Evolutionary conservation across 805 yeast genomes (phyloP).

Genomic region (Candida succiphila): DNA sequence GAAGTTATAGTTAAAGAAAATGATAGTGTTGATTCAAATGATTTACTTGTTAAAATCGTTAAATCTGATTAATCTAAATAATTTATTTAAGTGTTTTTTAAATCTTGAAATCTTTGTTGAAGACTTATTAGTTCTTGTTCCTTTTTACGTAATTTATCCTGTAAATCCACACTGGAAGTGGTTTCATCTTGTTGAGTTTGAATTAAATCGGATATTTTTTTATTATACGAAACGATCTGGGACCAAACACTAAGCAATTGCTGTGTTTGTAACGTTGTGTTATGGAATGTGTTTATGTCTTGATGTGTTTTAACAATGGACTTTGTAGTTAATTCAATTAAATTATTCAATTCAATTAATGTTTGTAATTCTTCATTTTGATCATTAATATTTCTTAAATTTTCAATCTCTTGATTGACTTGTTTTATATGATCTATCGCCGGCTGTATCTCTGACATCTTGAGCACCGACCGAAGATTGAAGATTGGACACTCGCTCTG

Average conservation of each 20-base stretch:
- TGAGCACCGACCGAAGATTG: no score
- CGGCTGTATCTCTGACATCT: no score
- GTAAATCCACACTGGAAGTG: no score
- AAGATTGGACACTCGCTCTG: no score
- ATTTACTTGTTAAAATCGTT: constrained; percentile 59
- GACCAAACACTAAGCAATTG: constrained; percentile 50
- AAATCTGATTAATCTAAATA: constrained; percentile 14
- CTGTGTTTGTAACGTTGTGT: constrained; percentile 37
- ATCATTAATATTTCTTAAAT: no score
- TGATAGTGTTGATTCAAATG: constrained; percentile 93
- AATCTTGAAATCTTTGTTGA: no score
- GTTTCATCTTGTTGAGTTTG: no score
- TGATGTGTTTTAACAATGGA: constrained; percentile 20
- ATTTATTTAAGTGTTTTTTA: constrained; percentile 1
- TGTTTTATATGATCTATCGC: no score
- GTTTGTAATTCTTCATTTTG: background rate
- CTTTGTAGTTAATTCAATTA: constrained; percentile 1
- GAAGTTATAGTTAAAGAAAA: constrained; percentile 77
- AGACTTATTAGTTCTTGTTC: constrained; percentile 18
- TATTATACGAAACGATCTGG: constrained; percentile 52
- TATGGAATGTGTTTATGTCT: constrained; percentile 24
- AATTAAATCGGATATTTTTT: no score
- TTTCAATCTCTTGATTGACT: no score
- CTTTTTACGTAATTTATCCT: constrained; percentile 43
- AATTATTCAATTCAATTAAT: background rate